phyloP scores from a whole-genome alignment of 2,329 filamentous ascomycete species.

The Aspergillus japonicus region DNA sequence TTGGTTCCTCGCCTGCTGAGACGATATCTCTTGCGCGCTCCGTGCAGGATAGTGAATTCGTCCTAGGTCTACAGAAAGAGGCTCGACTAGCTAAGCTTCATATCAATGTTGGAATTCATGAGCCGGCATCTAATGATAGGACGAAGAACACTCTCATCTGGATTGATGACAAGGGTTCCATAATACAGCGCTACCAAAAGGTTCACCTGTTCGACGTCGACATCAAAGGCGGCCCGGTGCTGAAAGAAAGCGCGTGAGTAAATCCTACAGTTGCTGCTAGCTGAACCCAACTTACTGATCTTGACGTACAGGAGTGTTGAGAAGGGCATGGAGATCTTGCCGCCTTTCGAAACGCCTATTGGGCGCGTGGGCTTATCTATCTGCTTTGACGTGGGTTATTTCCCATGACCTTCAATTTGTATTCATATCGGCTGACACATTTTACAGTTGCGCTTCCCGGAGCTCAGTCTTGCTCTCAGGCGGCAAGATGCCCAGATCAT shows the following conservation, averaged over 20 bases:
- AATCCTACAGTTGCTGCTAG: background rate
- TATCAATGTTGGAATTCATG: conserved; percentile 86
- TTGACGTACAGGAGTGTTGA: conserved; percentile 57
- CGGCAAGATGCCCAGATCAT: conserved; percentile 70
- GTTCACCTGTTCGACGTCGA: conserved; percentile 82
- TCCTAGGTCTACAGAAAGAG: conserved; percentile 68
- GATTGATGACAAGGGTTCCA: conserved; percentile 61
- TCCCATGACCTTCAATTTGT: background rate
- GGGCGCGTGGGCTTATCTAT: conserved; percentile 78
- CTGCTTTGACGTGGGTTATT: conserved; percentile 70
- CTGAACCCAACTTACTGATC: background rate
- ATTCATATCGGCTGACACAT: background rate
- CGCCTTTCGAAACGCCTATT: conserved; percentile 70
- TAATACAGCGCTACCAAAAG: conserved; percentile 74
- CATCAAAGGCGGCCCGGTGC: conserved; percentile 55
- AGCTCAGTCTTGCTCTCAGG: conserved; percentile 67
- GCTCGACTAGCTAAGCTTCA: conserved; percentile 64
- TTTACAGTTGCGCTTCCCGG: conserved; percentile 69
- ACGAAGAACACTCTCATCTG: conserved; percentile 66
- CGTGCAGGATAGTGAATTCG: conserved; percentile 67
- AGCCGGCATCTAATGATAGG: conserved; percentile 56
- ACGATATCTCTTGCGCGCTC: conserved; percentile 70
- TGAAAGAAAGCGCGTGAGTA: conserved; percentile 60
- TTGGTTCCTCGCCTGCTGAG: conserved; percentile 66
- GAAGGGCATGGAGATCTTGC: conserved; percentile 60